A percentile compares a stretch with the other conserved stretches of the same genome.
phyloP scores from a whole-genome alignment of 2,329 filamentous ascomycete species.

The Claviceps sp. region DNA sequence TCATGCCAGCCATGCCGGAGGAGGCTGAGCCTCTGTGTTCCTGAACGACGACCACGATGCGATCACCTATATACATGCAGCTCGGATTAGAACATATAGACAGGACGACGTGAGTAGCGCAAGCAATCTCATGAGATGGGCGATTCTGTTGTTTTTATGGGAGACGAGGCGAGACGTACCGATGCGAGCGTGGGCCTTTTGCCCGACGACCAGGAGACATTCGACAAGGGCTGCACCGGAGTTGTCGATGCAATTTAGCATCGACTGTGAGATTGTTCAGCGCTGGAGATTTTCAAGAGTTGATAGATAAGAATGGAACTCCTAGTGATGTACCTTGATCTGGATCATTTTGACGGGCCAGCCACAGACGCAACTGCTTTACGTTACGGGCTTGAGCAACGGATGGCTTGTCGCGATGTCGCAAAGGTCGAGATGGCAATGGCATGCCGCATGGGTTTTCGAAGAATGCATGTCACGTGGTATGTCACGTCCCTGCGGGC shows the following conservation, averaged over 20 bases:
- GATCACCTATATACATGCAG: conserved; percentile 52
- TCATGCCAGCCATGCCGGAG: conserved; percentile 56
- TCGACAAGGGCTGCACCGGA: conserved; percentile 95
- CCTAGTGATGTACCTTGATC: conserved; percentile 49
- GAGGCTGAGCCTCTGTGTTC: conserved; percentile 76
- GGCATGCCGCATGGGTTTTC: not conserved
- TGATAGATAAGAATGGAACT: not conserved
- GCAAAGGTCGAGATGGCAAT: not conserved
- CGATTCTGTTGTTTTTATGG: not conserved
- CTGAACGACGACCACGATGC: conserved; percentile 94
- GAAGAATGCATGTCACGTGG: conserved; percentile 1
- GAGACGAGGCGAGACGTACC: conserved; percentile 42
- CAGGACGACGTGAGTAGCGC: not conserved
- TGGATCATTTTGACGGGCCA: conserved; percentile 62
- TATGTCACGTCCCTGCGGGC: not conserved
- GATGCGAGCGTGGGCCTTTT: conserved; percentile 77
- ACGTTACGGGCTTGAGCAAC: not conserved
- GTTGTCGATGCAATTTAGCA: conserved; percentile 99
- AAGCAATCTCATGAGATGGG: too few species aligned
- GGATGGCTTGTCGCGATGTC: not conserved
- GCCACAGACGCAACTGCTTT: conserved; percentile 6
- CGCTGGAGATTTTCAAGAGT: not conserved
- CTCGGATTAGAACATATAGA: not conserved
- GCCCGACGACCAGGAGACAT: conserved; percentile 84
- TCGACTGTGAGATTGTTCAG: conserved; percentile 46